Evolutionary conservation across 2,329 filamentous ascomycete species (phyloP).

Genomic region (Fusarium sp.): DNA sequence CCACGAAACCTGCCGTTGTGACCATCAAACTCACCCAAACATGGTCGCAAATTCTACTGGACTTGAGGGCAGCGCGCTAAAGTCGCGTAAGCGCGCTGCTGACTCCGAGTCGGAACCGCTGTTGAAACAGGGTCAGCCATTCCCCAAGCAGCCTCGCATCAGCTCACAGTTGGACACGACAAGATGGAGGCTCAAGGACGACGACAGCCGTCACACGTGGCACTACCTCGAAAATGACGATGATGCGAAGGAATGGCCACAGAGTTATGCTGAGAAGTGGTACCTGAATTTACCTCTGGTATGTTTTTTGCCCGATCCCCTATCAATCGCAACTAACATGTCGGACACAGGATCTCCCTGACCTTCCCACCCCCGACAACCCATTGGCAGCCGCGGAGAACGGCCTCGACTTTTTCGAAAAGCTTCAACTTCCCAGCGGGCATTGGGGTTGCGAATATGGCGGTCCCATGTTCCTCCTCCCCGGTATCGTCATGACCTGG

Average conservation of each 20-base stretch:
- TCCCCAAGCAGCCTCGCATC: constrained; percentile 57
- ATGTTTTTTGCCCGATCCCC: constrained; percentile 32
- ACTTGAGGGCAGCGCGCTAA: constrained; percentile 42
- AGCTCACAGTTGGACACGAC: constrained; percentile 75
- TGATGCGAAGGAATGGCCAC: constrained; percentile 79
- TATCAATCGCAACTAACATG: constrained; percentile 8
- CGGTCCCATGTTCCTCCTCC: constrained; percentile 93
- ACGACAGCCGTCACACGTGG: constrained; percentile 90
- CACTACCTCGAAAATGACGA: constrained; percentile 83
- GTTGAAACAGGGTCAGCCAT: constrained; percentile 42
- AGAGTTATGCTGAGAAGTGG: constrained; percentile 88
- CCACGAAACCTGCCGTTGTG: not conserved
- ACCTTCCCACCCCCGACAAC: constrained; percentile 73
- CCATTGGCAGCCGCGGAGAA: constrained; percentile 83
- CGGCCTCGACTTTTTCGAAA: constrained; percentile 85
- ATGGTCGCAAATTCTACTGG: constrained; percentile 45
- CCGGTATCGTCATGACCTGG: constrained; percentile 84
- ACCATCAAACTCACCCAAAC: not conserved
- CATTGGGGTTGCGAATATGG: constrained; percentile 99
- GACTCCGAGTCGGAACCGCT: constrained; percentile 46
- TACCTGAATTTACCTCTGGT: constrained; percentile 83
- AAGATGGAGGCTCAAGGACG: constrained; percentile 85
- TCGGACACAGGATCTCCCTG: constrained; percentile 70
- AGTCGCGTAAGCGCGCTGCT: constrained; percentile 54
- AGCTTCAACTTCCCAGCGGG: constrained; percentile 85